These are phyloP conservation scores for Erodium texanum DNA, from an alignment of 441 rosid species.

Conservation along the genomic window DNA sequence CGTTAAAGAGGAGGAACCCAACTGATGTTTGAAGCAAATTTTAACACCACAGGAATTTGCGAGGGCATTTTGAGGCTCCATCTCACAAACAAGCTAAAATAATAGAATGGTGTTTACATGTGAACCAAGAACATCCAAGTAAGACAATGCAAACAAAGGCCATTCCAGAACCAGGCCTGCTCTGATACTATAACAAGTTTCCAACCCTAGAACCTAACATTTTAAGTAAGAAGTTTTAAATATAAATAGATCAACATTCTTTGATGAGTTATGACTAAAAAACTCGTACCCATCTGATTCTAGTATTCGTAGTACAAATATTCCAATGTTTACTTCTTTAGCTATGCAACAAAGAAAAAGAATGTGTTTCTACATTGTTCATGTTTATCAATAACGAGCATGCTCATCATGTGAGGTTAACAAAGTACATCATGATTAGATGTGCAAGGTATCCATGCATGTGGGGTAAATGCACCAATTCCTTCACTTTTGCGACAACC, in stretches of 20 bases:
- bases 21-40: background rate
- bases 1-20: background rate
- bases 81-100: no score
- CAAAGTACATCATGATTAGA: background rate
- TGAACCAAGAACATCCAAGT: no score
- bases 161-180: no score
- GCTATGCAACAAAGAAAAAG: no score
- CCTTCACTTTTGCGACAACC: background rate
- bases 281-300: background rate
- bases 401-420: background rate
- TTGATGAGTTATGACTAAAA: background rate
- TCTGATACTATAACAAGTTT: no score
- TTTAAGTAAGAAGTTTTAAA: no score
- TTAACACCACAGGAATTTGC: background rate
- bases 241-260: background rate
- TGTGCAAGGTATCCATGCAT: conserved; percentile 19
- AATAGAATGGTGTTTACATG: no score
- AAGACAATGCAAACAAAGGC: no score
- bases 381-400: background rate
- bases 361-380: no score
- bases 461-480: background rate
- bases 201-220: no score
- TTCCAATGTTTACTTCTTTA: background rate
- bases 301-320: background rate
- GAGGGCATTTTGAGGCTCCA: no score